Percentiles rank a stretch among this genome's conserved stretches.
Evolutionary conservation across 768 basidiomycete genomes (phyloP).

Genomic region (Baorangia bicolor): DNA sequence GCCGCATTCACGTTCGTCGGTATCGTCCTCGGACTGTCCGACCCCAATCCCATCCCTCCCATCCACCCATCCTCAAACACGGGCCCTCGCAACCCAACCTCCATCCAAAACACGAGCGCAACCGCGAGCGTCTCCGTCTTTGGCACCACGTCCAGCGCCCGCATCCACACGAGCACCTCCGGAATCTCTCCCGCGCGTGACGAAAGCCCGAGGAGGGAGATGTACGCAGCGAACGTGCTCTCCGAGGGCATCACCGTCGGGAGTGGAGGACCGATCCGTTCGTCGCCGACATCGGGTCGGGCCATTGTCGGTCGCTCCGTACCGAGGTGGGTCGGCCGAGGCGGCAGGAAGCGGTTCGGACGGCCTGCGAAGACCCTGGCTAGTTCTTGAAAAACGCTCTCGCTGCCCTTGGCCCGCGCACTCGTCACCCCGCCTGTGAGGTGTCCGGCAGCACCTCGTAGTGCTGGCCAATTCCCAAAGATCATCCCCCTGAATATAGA

Average conservation of each 20-base stretch:
- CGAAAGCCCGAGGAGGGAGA: constrained; percentile 57
- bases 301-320: constrained; percentile 6
- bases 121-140: constrained; percentile 54
- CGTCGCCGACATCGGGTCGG: neutral
- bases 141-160: constrained; percentile 51
- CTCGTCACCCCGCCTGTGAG: constrained; percentile 30
- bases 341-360: constrained; percentile 14
- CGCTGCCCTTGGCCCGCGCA: constrained; percentile 14
- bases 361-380: constrained; percentile 10
- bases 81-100: constrained; percentile 62
- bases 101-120: constrained; percentile 69
- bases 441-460: constrained; percentile 38
- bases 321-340: neutral
- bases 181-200: constrained; percentile 60
- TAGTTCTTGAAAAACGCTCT: constrained; percentile 22
- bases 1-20: no score
- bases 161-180: constrained; percentile 72
- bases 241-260: constrained; percentile 48
- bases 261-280: constrained; percentile 16
- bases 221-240: constrained; percentile 53
- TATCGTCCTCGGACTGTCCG: neutral
- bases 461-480: constrained; percentile 54
- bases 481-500: constrained; percentile 55
- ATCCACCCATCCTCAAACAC: constrained; percentile 47
- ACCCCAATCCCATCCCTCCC: neutral